Evolutionary conservation across 2,329 filamentous ascomycete genomes (phyloP).

Genomic region (Acrocalymma vagum): DNA sequence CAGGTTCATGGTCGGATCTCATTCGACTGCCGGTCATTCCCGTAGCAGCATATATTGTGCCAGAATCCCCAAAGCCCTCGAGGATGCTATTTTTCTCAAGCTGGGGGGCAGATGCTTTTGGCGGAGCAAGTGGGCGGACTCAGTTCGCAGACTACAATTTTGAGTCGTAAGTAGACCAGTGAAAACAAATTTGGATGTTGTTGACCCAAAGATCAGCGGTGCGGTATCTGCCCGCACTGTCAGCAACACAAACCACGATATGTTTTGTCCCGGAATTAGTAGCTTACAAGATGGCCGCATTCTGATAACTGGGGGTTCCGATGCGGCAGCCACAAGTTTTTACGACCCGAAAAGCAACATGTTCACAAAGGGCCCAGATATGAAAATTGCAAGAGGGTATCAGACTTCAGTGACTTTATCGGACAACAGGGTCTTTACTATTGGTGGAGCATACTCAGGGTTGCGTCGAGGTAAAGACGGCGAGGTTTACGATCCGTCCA

Average conservation of each 20-base stretch:
- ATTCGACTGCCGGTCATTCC: slow-evolving; percentile 36
- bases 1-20: slow-evolving; percentile 34
- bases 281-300: slow-evolving; percentile 31
- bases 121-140: slow-evolving; percentile 28
- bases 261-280: slow-evolving; percentile 38
- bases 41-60: slow-evolving; percentile 37
- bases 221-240: slow-evolving; percentile 30
- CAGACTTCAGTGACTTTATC: slow-evolving; percentile 28
- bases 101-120: slow-evolving; percentile 35
- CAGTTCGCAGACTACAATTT: slow-evolving; percentile 38
- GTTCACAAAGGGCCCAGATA: slow-evolving; percentile 25
- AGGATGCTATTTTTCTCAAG: slow-evolving; percentile 35
- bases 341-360: slow-evolving; percentile 29
- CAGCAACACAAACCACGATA: slow-evolving; percentile 34
- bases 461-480: slow-evolving; percentile 30
- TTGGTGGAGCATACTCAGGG: slow-evolving; percentile 35
- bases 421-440: slow-evolving; percentile 32
- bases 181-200: not conserved
- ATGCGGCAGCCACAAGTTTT: slow-evolving; percentile 29
- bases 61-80: slow-evolving; percentile 28
- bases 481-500: slow-evolving; percentile 28
- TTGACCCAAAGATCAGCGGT: slow-evolving; percentile 22
- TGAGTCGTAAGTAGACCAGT: slow-evolving; percentile 22
- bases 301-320: slow-evolving; percentile 32
- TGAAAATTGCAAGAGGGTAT: slow-evolving; percentile 34